Conservation (phyloP, 257 asterid genomes). For the Perilla frutescens region DNA sequence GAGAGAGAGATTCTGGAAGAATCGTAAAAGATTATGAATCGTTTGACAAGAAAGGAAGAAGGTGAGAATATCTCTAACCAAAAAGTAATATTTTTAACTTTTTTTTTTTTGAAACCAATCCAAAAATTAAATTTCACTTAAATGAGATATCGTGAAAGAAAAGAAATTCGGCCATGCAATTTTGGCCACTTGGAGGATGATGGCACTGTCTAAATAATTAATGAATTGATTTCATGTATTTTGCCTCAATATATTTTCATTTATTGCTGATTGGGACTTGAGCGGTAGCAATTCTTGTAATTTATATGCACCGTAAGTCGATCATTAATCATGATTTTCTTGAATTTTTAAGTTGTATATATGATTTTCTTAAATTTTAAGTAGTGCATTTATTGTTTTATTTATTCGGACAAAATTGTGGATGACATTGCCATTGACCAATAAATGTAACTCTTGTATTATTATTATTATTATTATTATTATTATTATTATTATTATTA, state of each 20-base stretch:
- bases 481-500: no score
- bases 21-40: not conserved
- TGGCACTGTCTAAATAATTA: not conserved
- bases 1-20: not conserved
- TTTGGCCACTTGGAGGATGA: not conserved
- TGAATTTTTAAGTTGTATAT: no score
- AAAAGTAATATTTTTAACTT: not conserved
- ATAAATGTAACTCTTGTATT: not conserved
- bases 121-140: not conserved
- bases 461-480: no score
- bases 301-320: no score
- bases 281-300: not conserved
- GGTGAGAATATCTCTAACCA: conserved; percentile 14
- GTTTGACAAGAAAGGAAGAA: not conserved
- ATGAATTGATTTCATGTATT: not conserved
- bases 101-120: not conserved
- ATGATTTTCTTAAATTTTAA: not conserved
- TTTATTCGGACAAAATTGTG: conserved; percentile 7
- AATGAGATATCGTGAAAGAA: not conserved
- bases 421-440: not conserved
- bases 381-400: not conserved
- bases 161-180: not conserved
- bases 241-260: not conserved
- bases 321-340: no score
- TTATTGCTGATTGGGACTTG: conserved; percentile 16